Evolutionary conservation across 202 grass and related monocot genomes (phyloP), one percentile per base, ranked within the genome.

Genomic region (Saccharum hybrid): DNA sequence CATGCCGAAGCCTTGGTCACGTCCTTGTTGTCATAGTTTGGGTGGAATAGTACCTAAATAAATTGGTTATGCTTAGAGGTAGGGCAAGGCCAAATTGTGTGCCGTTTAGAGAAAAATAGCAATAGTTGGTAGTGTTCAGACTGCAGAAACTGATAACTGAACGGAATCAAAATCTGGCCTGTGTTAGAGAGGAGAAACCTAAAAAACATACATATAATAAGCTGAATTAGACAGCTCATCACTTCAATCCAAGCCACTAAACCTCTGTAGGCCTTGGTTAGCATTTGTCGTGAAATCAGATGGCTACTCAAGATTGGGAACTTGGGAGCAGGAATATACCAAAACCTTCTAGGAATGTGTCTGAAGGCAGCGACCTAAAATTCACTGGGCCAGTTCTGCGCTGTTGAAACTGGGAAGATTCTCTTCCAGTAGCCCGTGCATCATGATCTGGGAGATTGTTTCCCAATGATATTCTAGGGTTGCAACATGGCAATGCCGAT

Each of bases 1-100:
- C 80, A 78, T 36, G 33, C 31, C n/a, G 21, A 79, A 90, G 67
- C 82, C 61, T 88, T 90, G 57, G 48, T 21, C 64, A 71, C 37
- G 52, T 78, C 81, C 10, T 68, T 84, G 64, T 30, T 71, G 61
- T 68, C 42, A 67, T 61, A 67, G 43, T 86, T 85, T 73, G 0
- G 37, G 80, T 59, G 49, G 49, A 59, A 52, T 49, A 13, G 54
- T 71, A 59, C 36, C 39, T 49, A 37, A 43, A 43, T 43, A 43
- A 43, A 26, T 33, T 65, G 31, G 61, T 63, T 33, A 61, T 70
- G 59, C 40, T 49, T 33, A 38, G 60, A 63, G 81, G 23, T 38
- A 45, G 28, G 7, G 81, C 65, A 80, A 15, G 69, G 40, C 13
- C 0, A 0, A 79, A 74, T 48, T 48, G 13, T 48, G 45, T 48